Conservation (phyloP, 441 rosid species). For the Geranium incanum region DNA sequence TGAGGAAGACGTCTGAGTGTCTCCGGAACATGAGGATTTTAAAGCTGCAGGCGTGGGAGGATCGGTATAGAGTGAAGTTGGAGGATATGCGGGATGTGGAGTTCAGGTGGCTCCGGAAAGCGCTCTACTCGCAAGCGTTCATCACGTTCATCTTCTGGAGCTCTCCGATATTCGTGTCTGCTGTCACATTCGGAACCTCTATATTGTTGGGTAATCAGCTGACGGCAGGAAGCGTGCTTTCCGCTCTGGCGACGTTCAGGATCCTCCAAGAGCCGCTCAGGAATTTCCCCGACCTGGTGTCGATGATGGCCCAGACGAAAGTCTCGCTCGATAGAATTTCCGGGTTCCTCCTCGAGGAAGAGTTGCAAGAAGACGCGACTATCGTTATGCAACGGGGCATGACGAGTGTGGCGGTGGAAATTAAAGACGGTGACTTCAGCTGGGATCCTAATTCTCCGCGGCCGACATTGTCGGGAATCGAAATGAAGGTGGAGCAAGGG, state of each 20-base stretch:
- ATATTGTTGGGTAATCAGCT: slow-evolving; percentile 80
- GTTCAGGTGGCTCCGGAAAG: slow-evolving; percentile 88
- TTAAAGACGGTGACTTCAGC: slow-evolving; percentile 67
- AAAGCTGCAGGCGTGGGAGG: slow-evolving; percentile 98
- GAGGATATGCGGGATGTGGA: slow-evolving; percentile 93
- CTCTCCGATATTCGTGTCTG: slow-evolving; percentile 96
- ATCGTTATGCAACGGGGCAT: slow-evolving; percentile 61
- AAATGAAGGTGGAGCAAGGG: slow-evolving; percentile 78
- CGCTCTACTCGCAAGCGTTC: slow-evolving; percentile 94
- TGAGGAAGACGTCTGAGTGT: slow-evolving; percentile 98
- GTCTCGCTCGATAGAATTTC: slow-evolving; percentile 97
- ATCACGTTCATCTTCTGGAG: slow-evolving; percentile 98
- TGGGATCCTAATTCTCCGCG: slow-evolving; percentile 71
- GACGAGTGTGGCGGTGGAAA: slow-evolving; percentile 63
- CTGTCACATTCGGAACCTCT: slow-evolving; percentile 85
- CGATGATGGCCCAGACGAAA: slow-evolving; percentile 99
- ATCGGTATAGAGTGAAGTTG: slow-evolving; percentile 62
- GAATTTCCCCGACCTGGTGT: slow-evolving; percentile 95
- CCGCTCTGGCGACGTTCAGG: slow-evolving; percentile 97
- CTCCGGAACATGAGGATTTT: slow-evolving; percentile 97
- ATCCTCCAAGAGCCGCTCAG: slow-evolving; percentile 97
- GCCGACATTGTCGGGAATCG: slow-evolving; percentile 67
- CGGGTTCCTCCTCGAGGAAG: slow-evolving; percentile 93
- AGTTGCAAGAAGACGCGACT: slow-evolving; percentile 89
- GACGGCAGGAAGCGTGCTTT: slow-evolving; percentile 97